Conservation (phyloP, 1,284 basidiomycete genomes). For the Ganoderma boninense region DNA sequence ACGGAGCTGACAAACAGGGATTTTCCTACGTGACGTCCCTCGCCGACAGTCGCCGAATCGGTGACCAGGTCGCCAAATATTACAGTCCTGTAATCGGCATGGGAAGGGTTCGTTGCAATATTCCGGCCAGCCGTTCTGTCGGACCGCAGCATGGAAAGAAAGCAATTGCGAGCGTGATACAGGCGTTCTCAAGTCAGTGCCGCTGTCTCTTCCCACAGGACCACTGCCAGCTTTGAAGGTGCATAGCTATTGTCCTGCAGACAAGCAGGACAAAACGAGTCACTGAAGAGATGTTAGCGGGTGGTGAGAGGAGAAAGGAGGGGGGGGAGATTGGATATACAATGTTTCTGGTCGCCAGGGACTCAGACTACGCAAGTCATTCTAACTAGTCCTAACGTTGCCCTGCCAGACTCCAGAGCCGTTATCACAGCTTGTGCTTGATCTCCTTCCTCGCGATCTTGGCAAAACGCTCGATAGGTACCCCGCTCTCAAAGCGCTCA, state of each 20-base stretch:
- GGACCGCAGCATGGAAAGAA: neutral
- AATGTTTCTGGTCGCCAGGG: too few relatives aligned
- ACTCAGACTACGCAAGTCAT: too few relatives aligned
- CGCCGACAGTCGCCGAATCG: too few relatives aligned
- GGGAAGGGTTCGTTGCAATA: neutral
- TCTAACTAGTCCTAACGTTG: too few relatives aligned
- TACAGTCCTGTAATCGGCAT: neutral
- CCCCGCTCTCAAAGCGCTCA: constrained; percentile 64
- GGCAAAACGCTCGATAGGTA: constrained; percentile 61
- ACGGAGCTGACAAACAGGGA: neutral
- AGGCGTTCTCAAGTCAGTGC: neutral
- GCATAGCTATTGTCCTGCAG: neutral
- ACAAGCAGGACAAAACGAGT: neutral
- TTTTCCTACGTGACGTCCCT: neutral
- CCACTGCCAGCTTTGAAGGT: too few relatives aligned
- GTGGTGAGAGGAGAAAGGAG: neutral
- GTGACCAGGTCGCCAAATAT: neutral
- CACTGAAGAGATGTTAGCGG: too few relatives aligned
- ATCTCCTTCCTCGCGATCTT: constrained; percentile 70
- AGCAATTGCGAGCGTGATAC: neutral
- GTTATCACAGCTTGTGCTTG: constrained; percentile 62
- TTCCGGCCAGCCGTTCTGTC: neutral
- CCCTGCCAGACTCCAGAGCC: too few relatives aligned
- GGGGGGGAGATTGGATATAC: neutral
- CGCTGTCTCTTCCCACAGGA: neutral